phyloP scores from a whole-genome alignment of 225 moss, liverwort and hornwort species.

The Sphagnum contortum region DNA sequence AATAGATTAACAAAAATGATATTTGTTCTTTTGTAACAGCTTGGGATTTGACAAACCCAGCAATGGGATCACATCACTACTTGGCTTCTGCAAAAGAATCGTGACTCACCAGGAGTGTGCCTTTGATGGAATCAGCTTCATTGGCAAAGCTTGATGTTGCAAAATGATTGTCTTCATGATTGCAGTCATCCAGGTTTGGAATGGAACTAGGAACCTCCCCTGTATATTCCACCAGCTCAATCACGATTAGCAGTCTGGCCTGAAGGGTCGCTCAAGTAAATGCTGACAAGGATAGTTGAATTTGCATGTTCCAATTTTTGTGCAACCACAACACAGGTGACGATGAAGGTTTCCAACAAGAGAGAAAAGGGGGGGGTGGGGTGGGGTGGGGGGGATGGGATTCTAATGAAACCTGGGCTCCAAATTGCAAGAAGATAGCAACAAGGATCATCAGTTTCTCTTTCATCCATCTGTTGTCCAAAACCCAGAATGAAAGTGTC shows the following conservation, averaged over 20 bases:
- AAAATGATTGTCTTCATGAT: constrained; percentile 31
- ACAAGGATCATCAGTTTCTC: constrained; percentile 77
- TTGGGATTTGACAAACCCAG: too few relatives aligned
- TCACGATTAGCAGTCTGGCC: too few relatives aligned
- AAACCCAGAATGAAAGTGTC: constrained; percentile 1
- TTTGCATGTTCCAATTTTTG: neutral
- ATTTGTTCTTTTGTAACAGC: too few relatives aligned
- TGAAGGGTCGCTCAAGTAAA: neutral
- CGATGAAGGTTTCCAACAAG: neutral
- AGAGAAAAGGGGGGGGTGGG: neutral
- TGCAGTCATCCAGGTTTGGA: constrained; percentile 35
- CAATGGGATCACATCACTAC: too few relatives aligned
- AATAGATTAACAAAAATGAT: too few relatives aligned
- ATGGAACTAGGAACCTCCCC: constrained; percentile 45
- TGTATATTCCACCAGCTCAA: neutral
- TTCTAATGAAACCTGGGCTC: constrained; percentile 51
- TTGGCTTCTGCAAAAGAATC: too few relatives aligned
- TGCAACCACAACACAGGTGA: neutral
- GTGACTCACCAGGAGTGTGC: constrained; percentile 59
- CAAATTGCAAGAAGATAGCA: constrained; percentile 72
- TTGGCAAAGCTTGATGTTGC: constrained; percentile 15
- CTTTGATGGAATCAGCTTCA: constrained; percentile 53
- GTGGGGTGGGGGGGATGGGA: neutral
- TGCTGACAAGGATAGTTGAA: neutral
- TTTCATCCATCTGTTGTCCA: constrained; percentile 51